phyloP scores from a whole-genome alignment of 129 eudicot genomes.

The Flaveria brownii region DNA sequence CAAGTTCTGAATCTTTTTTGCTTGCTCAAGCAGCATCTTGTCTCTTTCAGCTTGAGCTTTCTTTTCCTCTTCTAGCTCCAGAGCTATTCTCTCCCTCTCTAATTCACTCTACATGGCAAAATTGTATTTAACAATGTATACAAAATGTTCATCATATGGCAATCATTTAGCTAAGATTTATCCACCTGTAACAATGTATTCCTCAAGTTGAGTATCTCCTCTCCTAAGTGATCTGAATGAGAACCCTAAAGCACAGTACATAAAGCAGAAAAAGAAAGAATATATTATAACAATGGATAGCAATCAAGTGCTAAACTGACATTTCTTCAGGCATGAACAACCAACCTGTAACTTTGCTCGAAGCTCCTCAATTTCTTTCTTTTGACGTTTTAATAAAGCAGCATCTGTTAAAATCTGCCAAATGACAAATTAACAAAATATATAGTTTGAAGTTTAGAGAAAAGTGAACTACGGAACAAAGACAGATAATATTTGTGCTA shows the following conservation, averaged over 20 bases:
- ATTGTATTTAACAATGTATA: constrained; percentile 11
- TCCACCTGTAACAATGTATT: constrained; percentile 90
- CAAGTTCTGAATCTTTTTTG: constrained; percentile 77
- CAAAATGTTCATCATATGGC: constrained; percentile 1
- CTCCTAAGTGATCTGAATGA: constrained; percentile 89
- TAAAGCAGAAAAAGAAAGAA: constrained; percentile 7
- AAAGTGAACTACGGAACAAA: constrained; percentile 23
- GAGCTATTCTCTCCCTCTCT: constrained; percentile 93
- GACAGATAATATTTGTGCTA: neutral
- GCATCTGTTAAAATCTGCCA: constrained; percentile 94
- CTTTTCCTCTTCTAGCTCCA: constrained; percentile 99
- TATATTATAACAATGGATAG: neutral
- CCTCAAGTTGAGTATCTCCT: constrained; percentile 84
- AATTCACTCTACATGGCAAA: constrained; percentile 62
- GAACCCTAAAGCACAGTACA: constrained; percentile 53
- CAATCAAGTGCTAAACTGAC: constrained; percentile 23
- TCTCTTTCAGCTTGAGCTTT: constrained; percentile 93
- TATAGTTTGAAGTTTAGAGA: constrained; percentile 12
- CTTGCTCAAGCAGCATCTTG: constrained; percentile 75
- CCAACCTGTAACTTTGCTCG: constrained; percentile 90
- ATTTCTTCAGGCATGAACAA: neutral
- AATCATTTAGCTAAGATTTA: constrained; percentile 22
- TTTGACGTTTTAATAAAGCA: constrained; percentile 96
- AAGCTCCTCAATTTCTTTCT: constrained; percentile 96
- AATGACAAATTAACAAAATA: constrained; percentile 28